Base-by-base conservation (phyloP, 2,329 filamentous ascomycete genomes). In the Teratosphaeria viscida region DNA sequence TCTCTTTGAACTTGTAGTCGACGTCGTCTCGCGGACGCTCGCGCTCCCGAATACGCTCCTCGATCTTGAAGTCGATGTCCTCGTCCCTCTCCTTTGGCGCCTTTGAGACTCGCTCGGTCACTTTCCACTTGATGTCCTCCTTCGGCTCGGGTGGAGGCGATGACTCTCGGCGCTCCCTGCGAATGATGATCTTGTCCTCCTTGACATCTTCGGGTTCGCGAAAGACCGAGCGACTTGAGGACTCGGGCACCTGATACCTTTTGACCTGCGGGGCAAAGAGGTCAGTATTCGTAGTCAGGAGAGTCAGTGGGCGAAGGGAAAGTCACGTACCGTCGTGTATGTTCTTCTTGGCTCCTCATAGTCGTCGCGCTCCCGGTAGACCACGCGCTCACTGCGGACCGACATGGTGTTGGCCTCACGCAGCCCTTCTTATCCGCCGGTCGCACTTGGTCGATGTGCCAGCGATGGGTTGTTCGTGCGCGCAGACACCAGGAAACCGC, bases 221-320 rank as follows among this genome's bases (percentile, higher is more conserved):
- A 58, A 66, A 65, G 35, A 67, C 62, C 12, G 62, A 62, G 55
- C 64, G 66, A 12, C 23, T 47, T 54, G 74, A 70, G 60, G 74
- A 73, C 57, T 81, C 78, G 56, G 79, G 79, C n/a, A 80, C 71
- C 62, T 78, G 77, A 75, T 86, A 86, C 66, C 83, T 81, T 69
- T 82, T 83, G 65, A 85, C 79, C 43, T 49, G 43, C 43, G 6
- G 37, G 16, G 37, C 11, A 23, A 47, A 14, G 11, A n/a, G 12
- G 16, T 43, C 16, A 43, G 37, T 43, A 5, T 43, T 10, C 37
- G 16, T 43, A 43, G 12, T 6, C 35, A 43, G 16, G 16, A 16
- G 37, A n/a, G 5, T n/a, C 16, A 5, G 7, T 14, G 5, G 12
- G 11, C 10, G 12, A 16, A 37, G 7, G 35, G 16, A 39, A n/a